Evolutionary conservation across 257 asterid genomes (phyloP), one percentile per base, ranked within the genome.

Genomic region (Forsythia viridissima): DNA sequence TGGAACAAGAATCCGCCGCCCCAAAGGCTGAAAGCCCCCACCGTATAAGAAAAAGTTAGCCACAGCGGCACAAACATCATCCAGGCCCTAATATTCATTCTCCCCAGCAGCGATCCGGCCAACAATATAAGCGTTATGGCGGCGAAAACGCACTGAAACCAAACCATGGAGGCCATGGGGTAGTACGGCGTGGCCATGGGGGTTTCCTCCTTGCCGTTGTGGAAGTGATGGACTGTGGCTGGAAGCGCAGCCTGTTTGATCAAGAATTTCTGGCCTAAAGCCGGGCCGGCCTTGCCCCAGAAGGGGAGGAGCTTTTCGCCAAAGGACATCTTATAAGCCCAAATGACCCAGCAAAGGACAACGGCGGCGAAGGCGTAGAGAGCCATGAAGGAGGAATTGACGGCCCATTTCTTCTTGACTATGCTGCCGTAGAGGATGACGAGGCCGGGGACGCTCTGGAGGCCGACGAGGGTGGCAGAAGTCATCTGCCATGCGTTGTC

Each of bases 401-500:
- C 84, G 15, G 94, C 94, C 92, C 94, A 88, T 67, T 86, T 89
- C 82, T 89, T 89, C 80, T 90, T 88, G 3, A 88, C 94, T 10
- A 88, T 88, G 87, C 94, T 80, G 43, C 89, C 92, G 82, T 90
- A 90, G 10, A 90, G 90, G 71, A 90, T 86, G 15, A 90, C 90
- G 2, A 88, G 87, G 11, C 92, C 94, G 3, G 94, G 92, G 40
- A 90, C 81, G 81, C 90, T 88, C 68, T 90, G 94, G 16, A 90
- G 88, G 30, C 94, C 94, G 34, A 90, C 91, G 59, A 90, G 89
- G 13, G 94, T 88, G 41, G 92, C 94, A 0, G 92, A 75, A 6
- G 81, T 90, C 91, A 90, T 82, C 73, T 90, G 94, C 94, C 94
- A 90, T 12, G 92, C 89, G 80, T 90, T 90, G 86, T 90, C 94